Conservation (phyloP, 441 rosid species). For the Flueggea neowawraea region DNA sequence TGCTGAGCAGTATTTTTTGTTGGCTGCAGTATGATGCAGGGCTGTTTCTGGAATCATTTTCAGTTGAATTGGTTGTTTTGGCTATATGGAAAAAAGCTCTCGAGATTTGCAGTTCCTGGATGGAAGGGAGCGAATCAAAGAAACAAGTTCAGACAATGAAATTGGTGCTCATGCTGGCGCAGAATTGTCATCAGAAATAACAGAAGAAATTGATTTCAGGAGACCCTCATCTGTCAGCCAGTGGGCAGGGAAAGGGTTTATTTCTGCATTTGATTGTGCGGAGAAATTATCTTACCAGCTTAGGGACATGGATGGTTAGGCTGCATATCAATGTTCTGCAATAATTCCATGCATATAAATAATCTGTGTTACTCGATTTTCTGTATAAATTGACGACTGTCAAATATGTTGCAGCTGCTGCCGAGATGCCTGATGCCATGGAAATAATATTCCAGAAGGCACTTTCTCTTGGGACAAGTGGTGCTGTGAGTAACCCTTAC, state of each 20-base stretch:
- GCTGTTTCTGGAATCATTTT: slow-evolving; percentile 56
- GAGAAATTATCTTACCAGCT: slow-evolving; percentile 55
- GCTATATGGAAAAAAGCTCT: slow-evolving; percentile 72
- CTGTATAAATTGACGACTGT: too few species aligned
- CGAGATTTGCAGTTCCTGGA: slow-evolving; percentile 58
- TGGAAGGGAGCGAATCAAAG: slow-evolving; percentile 22
- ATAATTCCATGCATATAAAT: slow-evolving; percentile 1
- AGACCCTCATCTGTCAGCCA: slow-evolving; percentile 37
- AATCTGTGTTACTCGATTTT: too few species aligned
- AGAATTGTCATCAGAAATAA: slow-evolving; percentile 8
- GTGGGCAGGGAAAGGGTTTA: slow-evolving; percentile 66
- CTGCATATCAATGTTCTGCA: slow-evolving; percentile 8
- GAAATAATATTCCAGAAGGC: slow-evolving; percentile 61
- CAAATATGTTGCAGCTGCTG: slow-evolving; percentile 36
- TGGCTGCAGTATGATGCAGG: slow-evolving; percentile 58
- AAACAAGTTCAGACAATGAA: slow-evolving; percentile 26
- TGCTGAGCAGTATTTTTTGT: slow-evolving; percentile 10
- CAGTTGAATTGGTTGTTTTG: slow-evolving; percentile 64
- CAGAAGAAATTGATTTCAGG: slow-evolving; percentile 30
- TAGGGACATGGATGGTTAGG: slow-evolving; percentile 52
- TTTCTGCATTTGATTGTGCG: slow-evolving; percentile 50
- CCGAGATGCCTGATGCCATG: slow-evolving; percentile 86
- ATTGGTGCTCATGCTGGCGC: slow-evolving; percentile 11
- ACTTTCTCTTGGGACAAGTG: slow-evolving; percentile 53
- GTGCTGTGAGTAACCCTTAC: slow-evolving; percentile 50